These are phyloP conservation scores for Cutaneotrichosporon sp. DNA, from an alignment of 1,284 basidiomycete genomes.

Conservation along the genomic window DNA sequence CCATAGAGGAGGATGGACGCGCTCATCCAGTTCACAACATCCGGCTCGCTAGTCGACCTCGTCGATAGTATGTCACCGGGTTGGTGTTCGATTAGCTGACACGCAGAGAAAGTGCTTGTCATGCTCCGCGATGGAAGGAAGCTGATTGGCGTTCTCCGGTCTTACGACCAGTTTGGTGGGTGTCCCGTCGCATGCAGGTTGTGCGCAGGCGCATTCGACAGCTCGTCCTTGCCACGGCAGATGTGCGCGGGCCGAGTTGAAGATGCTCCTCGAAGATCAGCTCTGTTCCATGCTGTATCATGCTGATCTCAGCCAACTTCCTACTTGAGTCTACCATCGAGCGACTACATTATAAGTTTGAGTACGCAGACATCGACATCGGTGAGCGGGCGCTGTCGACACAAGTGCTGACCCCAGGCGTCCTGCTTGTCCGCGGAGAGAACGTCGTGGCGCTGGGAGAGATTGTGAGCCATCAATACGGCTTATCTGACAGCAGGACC, in stretches of 20 bases:
- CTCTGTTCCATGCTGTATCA: no score
- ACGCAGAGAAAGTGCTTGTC: conserved; percentile 95
- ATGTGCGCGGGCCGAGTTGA: no score
- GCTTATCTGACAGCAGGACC: conserved; percentile 58
- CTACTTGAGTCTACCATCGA: conserved; percentile 78
- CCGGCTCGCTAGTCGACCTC: conserved; percentile 91
- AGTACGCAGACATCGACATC: conserved; percentile 44
- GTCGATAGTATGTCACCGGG: conserved; percentile 82
- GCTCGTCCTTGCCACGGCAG: no score
- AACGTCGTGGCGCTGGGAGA: conserved; percentile 97
- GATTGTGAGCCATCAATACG: conserved; percentile 60
- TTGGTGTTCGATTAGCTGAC: neutral
- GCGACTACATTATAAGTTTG: conserved; percentile 42
- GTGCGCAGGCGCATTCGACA: no score
- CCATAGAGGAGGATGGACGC: conserved; percentile 65
- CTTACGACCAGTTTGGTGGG: conserved; percentile 98
- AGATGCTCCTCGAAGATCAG: no score
- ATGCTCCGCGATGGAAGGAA: conserved; percentile 94
- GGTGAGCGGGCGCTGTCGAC: conserved; percentile 14
- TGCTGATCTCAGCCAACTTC: conserved; percentile 68
- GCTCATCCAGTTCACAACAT: conserved; percentile 92
- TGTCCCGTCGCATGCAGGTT: no score
- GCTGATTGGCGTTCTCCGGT: conserved; percentile 88
- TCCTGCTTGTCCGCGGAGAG: conserved; percentile 94
- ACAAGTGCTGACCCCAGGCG: conserved; percentile 53